These are phyloP conservation scores for Plasmodium yoelii DNA, from an alignment of 169 alveolate species.

Conservation along the genomic window DNA sequence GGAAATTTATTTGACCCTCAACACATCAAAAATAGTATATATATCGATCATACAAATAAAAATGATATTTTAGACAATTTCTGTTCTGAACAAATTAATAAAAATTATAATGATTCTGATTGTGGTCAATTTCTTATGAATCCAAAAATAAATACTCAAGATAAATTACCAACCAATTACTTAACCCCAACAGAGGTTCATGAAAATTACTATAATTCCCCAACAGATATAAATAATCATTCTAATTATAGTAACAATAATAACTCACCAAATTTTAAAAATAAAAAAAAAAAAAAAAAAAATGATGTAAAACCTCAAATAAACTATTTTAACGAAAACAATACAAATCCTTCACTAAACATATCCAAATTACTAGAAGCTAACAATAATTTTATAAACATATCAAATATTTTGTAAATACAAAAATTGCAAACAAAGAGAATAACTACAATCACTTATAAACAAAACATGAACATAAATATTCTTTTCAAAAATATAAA, in stretches of 20 bases:
- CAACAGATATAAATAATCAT: too few species aligned
- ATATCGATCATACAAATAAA: too few species aligned
- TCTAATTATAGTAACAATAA: not conserved
- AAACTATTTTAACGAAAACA: conserved; percentile 13
- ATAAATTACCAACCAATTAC: too few species aligned
- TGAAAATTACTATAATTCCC: too few species aligned
- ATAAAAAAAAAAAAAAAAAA: conserved; percentile 27
- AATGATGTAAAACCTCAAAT: conserved; percentile 13
- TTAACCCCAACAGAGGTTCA: too few species aligned
- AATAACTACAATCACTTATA: conserved; percentile 30
- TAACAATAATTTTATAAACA: conserved; percentile 60
- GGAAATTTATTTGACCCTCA: too few species aligned
- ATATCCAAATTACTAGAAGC: conserved; percentile 45
- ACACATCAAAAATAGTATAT: too few species aligned
- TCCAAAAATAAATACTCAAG: too few species aligned
- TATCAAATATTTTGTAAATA: conserved; percentile 51
- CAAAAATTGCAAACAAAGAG: conserved; percentile 24
- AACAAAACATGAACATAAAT: conserved; percentile 1
- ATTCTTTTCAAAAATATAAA: conserved; percentile 5
- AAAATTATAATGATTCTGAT: too few species aligned
- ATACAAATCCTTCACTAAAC: conserved; percentile 8
- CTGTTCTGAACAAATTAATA: too few species aligned
- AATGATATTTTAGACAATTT: too few species aligned
- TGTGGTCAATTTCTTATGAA: too few species aligned
- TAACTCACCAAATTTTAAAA: conserved; percentile 13